Percentiles rank a stretch among this genome's conserved stretches.
Conservation (phyloP, 1,284 basidiomycete genomes). For the Phellinidium pouzarii region DNA sequence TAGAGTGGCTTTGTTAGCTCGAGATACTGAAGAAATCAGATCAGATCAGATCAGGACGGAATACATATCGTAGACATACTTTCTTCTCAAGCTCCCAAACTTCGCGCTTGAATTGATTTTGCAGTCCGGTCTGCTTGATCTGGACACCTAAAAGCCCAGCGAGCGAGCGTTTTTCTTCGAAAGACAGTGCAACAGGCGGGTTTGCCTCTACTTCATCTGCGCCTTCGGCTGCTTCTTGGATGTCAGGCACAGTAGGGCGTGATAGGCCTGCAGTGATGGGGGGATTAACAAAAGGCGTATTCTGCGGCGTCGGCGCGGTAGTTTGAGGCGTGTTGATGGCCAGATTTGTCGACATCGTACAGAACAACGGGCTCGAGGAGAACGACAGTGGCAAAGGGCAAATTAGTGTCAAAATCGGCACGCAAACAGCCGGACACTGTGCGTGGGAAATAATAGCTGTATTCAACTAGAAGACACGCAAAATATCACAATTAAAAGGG, state of each 20-base stretch:
- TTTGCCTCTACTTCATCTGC: constrained; percentile 28
- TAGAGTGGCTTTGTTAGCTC: constrained; percentile 83
- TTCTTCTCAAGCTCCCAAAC: constrained; percentile 97
- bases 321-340: constrained; percentile 29
- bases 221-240: constrained; percentile 59
- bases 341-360: constrained; percentile 13
- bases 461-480: too few relatives aligned
- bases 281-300: constrained; percentile 69
- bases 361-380: neutral
- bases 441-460: neutral
- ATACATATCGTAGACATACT: constrained; percentile 37
- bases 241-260: constrained; percentile 63
- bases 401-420: neutral
- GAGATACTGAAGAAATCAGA: constrained; percentile 60
- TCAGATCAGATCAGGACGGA: neutral
- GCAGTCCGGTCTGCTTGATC: constrained; percentile 87
- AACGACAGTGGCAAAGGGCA: constrained; percentile 3
- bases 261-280: constrained; percentile 63
- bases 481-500: too few relatives aligned
- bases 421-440: neutral
- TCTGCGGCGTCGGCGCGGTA: constrained; percentile 74
- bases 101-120: constrained; percentile 94
- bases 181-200: constrained; percentile 64
- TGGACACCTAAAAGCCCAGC: constrained; percentile 95
- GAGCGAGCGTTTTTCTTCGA: constrained; percentile 77